Base-by-base conservation (phyloP, 495 filamentous ascomycete species). In the Glutinoglossum americanum region DNA sequence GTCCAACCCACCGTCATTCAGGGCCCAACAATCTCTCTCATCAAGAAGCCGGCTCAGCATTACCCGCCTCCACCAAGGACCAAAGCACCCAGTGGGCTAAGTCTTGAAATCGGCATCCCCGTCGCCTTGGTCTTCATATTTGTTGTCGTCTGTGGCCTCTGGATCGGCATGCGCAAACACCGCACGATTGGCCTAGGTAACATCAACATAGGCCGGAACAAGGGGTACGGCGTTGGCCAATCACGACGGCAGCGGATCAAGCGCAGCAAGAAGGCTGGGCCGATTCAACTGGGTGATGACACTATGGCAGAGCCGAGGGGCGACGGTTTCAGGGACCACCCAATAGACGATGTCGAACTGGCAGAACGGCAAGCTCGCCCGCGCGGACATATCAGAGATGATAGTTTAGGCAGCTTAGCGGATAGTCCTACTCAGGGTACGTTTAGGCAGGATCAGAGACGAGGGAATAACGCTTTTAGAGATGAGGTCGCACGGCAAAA, bases 211-310 rank as follows among this genome's bases (percentile, higher is more conserved):
- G 44, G 44, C 15, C 55, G 56, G 11, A 32, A 45, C 17, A 41
- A 55, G 19, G 57, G 57, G 6, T 59, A 57, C 33, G 57, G 57
- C 30, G 21, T 56, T 1, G 45, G 57, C 3, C 17, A 59, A 21
- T 59, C 57, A 15, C 57, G 57, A 25, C 25, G 57, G 13, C 44
- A 59, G 33, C 57, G 57, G 13, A 59, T 41, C 2, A 37, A 45
- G 17, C 44, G 21, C n/a, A 27, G 26, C 26, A 59, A 19, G 26
- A 28, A 17, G 7, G 49, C 23, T 17, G 49, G 49, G 26, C 23
- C 49, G 21, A 53, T 53, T 21, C 23, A 17, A 21, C 49, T 53
- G 49, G 23, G 19, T n/a, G 49, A 53, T 21, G 49, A 53, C 49
- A 19, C 30, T 19, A 21, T 30, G 23, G 4, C 25, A 1, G 25